phyloP scores from a whole-genome alignment of 148 eudicot genomes.

The Gaultheria prostrata region DNA sequence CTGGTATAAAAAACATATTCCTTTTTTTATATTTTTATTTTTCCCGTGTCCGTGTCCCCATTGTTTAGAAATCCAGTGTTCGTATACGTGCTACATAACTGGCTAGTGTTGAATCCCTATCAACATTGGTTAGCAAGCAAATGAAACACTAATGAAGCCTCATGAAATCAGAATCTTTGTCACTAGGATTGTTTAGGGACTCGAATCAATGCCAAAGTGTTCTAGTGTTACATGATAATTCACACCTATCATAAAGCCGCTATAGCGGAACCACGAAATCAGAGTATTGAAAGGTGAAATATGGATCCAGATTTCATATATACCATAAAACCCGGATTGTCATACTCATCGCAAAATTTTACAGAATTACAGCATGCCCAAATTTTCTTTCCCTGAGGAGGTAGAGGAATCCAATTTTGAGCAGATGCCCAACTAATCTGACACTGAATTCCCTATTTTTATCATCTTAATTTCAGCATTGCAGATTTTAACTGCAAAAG shows the following conservation, averaged over 20 bases:
- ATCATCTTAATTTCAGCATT: too few species aligned
- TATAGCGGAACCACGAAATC: background rate
- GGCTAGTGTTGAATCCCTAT: too few species aligned
- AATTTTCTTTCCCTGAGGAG: background rate
- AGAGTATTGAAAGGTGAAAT: background rate
- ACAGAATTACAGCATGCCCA: background rate
- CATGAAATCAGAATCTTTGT: background rate
- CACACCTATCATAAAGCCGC: background rate
- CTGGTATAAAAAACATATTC: too few species aligned
- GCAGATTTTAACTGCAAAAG: background rate
- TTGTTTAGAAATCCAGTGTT: too few species aligned
- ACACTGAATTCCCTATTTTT: too few species aligned
- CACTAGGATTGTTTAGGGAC: background rate
- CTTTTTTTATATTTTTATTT: too few species aligned
- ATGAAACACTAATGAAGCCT: too few species aligned
- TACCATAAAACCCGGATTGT: background rate
- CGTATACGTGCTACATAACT: too few species aligned
- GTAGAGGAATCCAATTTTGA: background rate
- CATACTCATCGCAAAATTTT: too few species aligned
- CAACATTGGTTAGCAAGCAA: too few species aligned
- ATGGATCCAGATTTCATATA: background rate
- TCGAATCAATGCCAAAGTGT: background rate
- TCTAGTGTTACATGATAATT: background rate
- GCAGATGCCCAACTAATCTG: too few species aligned
- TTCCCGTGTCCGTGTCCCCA: too few species aligned